These are phyloP conservation scores for Dalbergia oliveri DNA, from an alignment of 306 rosid species.

Conservation along the genomic window DNA sequence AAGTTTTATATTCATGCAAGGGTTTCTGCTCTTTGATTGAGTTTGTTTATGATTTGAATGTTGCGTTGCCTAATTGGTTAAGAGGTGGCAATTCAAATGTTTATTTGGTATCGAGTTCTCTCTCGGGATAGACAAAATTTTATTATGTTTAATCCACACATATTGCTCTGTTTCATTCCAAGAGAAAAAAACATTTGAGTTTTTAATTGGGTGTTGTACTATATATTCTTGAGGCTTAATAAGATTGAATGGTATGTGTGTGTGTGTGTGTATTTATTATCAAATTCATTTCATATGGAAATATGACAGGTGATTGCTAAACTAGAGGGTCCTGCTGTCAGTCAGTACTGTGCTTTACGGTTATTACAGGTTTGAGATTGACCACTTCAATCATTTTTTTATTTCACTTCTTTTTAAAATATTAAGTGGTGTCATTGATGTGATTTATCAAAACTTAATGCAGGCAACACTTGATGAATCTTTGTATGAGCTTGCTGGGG, in stretches of 20 bases:
- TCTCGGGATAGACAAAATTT: background rate
- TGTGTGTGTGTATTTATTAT: constrained; percentile 15
- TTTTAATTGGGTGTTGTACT: constrained; percentile 10
- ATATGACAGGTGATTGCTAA: constrained; percentile 90
- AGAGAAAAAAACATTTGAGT: background rate
- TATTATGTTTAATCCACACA: constrained; percentile 4
- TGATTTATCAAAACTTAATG: constrained; percentile 43
- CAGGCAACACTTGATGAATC: constrained; percentile 99
- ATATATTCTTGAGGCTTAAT: constrained; percentile 24
- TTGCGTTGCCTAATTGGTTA: constrained; percentile 13
- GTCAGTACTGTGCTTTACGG: constrained; percentile 94
- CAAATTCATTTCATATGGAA: constrained; percentile 41
- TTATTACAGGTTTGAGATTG: constrained; percentile 72
- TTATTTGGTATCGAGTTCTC: constrained; percentile 4
- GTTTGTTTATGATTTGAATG: background rate
- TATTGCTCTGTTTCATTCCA: background rate
- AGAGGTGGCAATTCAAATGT: background rate
- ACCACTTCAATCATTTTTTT: constrained; percentile 22
- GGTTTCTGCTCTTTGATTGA: constrained; percentile 8
- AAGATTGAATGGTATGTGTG: constrained; percentile 1
- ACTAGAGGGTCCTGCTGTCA: constrained; percentile 97
- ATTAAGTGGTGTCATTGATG: constrained; percentile 39
- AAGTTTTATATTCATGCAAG: background rate
- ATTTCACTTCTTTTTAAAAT: background rate
- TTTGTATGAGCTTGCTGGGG: constrained; percentile 97